phyloP scores from a whole-genome alignment of 1,284 basidiomycete genomes.

The Ustilago vetiveriae region DNA sequence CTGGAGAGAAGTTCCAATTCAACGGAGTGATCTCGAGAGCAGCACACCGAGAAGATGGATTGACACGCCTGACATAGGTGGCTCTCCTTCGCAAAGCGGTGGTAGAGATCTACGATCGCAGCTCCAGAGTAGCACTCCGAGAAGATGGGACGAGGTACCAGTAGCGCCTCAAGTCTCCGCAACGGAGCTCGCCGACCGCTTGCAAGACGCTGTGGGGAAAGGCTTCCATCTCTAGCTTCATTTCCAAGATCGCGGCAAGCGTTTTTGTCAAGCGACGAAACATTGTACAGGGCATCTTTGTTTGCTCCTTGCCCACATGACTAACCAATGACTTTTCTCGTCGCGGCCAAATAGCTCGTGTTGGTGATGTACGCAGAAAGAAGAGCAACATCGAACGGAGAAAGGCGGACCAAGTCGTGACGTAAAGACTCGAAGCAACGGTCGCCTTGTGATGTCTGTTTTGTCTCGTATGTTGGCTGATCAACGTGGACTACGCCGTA shows the following conservation, averaged over 20 bases:
- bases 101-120: neutral
- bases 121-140: neutral
- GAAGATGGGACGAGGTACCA: neutral
- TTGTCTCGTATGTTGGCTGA: no score
- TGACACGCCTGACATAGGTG: neutral
- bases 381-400: no score
- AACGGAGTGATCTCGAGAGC: neutral
- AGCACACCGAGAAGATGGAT: constrained; percentile 8
- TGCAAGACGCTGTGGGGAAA: neutral
- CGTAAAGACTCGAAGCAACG: no score
- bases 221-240: neutral
- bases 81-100: neutral
- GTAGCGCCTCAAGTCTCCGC: neutral
- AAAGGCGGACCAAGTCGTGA: no score
- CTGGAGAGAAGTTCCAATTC: neutral
- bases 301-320: no score
- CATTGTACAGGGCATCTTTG: no score
- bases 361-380: no score
- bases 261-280: neutral
- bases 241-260: neutral
- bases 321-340: neutral
- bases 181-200: neutral
- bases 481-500: no score
- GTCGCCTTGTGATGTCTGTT: no score
- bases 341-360: no score